phyloP scores from a whole-genome alignment of 202 grass and related monocot species.

The Brachypodium distachyon region DNA sequence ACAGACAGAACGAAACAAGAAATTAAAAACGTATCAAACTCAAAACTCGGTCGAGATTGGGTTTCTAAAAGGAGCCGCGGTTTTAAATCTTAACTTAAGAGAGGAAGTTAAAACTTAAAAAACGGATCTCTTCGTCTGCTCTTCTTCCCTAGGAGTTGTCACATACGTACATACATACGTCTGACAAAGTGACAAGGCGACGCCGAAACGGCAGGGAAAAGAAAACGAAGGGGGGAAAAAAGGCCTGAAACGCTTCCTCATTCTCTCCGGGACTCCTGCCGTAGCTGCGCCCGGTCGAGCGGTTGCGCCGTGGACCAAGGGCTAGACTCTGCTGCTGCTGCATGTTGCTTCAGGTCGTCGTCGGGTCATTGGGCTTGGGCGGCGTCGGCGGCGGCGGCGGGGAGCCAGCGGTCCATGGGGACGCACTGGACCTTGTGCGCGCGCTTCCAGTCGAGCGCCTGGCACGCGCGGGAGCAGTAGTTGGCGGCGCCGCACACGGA shows the following conservation, averaged over 20 bases:
- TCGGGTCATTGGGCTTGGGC: background rate
- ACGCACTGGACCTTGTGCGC: conserved; percentile 58
- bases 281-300: conserved; percentile 17
- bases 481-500: conserved; percentile 85
- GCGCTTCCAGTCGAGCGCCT: conserved; percentile 89
- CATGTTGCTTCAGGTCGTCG: background rate
- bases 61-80: background rate
- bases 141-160: conserved; percentile 22
- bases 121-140: background rate
- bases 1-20: conserved; percentile 3
- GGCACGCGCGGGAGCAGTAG: conserved; percentile 98
- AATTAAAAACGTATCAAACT: too few relatives aligned
- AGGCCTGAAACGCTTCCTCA: background rate
- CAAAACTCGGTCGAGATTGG: background rate
- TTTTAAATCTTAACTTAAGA: background rate
- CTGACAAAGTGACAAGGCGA: conserved; percentile 28
- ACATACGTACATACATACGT: conserved; percentile 32
- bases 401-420: conserved; percentile 41
- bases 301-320: background rate
- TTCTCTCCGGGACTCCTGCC: background rate
- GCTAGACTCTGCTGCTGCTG: background rate
- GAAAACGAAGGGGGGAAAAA: too few relatives aligned
- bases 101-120: background rate
- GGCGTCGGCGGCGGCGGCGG: conserved; percentile 9
- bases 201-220: conserved; percentile 4